Evolutionary conservation across 2,329 filamentous ascomycete genomes (phyloP), one percentile per base, ranked within the genome.

Genomic region (Lasiodiplodia theobromae): DNA sequence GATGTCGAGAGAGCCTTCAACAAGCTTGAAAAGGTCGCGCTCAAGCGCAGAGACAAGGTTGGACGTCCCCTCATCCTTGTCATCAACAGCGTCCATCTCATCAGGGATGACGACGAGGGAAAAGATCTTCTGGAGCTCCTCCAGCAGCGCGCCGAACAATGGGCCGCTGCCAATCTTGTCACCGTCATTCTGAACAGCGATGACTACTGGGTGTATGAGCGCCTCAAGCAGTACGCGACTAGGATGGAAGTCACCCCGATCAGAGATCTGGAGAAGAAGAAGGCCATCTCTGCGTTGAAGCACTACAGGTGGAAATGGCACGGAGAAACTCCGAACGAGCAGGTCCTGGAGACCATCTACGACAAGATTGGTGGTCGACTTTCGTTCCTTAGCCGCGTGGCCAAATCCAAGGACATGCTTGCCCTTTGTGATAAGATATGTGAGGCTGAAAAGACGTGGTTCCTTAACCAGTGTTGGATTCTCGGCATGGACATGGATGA

Each of bases 171-270:
- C 23, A 95, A 93, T 72, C 86, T 99, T 10, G 92, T 96, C 37
- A 98, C 96, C 1, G 88, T 93, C 85, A 90, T 99, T 40, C 94
- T 99, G 82, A 98, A 97, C 81, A 94, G 90, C 66, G 96, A 99
- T 79, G 96, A 98, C 77, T 99, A 97, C 81, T 99, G 96, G 96
- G 92, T 99, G 0, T 98, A 97, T 75, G 96, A 99, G 79, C 88
- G 94, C 16, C 83, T 99, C 65, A 97, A 97, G 84, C 91, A 93
- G 77, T 91, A 97, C 69, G 93, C 94, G 3, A 97, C 94, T 2
- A 89, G 96, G 56, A 97, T 99, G 93, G 94, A 97, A 76, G 92
- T 99, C 4, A 90, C 97, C 47, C 89, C 93, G 10, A 90, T 99
- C 52, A 86, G 88, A 4, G 96, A 99, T 78, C 84, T 99, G 7